A percentile compares a stretch with the other conserved stretches of the same genome.
These are phyloP conservation scores for Leishmania tropica DNA, from an alignment of 208 protist genomes.

Conservation along the genomic window DNA sequence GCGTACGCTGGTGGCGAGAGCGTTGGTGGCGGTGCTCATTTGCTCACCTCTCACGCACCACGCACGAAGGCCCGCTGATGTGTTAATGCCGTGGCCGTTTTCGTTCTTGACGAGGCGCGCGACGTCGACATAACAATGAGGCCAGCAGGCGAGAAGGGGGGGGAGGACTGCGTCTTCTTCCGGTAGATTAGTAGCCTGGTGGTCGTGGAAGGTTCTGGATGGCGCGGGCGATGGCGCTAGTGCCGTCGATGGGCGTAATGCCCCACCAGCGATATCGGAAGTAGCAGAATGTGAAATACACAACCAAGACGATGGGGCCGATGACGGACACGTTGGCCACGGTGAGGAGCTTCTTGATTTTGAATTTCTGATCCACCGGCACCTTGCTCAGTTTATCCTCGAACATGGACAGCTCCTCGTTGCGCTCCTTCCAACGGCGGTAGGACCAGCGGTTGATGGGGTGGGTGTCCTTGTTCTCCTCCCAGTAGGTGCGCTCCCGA, in stretches of 20 bases:
- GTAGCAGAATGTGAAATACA: conserved; percentile 80
- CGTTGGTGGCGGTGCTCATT: background rate
- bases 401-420: conserved; percentile 82
- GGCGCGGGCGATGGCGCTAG: conserved; percentile 56
- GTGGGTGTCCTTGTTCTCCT: conserved; percentile 81
- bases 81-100: background rate
- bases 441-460: conserved; percentile 85
- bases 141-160: background rate
- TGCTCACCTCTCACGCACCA: background rate
- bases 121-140: background rate
- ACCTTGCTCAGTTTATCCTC: conserved; percentile 78
- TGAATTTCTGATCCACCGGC: conserved; percentile 86
- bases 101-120: background rate
- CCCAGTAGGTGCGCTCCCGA: conserved; percentile 76
- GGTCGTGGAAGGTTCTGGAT: conserved; percentile 83
- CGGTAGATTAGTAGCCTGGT: conserved; percentile 54
- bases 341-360: conserved; percentile 84
- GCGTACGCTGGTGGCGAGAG: background rate
- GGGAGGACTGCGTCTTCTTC: background rate
- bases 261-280: conserved; percentile 65
- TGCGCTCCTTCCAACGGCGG: conserved; percentile 70
- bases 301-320: conserved; percentile 61
- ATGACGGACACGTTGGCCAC: conserved; percentile 79
- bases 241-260: conserved; percentile 77
- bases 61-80: background rate